A percentile compares a stretch with the other conserved stretches of the same genome.
Conservation (phyloP, 306 rosid genomes). For the Elaeagnus macrophylla region DNA sequence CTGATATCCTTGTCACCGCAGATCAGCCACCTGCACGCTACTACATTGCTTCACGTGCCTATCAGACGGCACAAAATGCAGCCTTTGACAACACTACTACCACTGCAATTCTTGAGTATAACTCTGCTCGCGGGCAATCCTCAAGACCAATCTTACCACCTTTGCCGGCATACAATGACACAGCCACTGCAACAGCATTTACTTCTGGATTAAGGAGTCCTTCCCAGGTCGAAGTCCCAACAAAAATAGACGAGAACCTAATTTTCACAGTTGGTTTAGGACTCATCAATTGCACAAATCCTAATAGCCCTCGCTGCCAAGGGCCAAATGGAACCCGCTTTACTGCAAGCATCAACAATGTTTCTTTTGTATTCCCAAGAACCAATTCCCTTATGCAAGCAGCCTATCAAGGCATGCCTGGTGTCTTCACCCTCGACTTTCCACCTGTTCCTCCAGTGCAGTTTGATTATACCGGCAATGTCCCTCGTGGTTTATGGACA, state of each 20-base stretch:
- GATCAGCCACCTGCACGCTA: conserved; percentile 67
- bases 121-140: conserved; percentile 23
- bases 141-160: conserved; percentile 41
- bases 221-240: conserved; percentile 35
- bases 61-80: conserved; percentile 65
- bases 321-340: conserved; percentile 98
- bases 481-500: conserved; percentile 71
- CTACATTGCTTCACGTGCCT: conserved; percentile 73
- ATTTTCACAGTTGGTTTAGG: conserved; percentile 67
- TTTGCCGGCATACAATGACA: conserved; percentile 63
- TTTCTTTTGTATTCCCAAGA: conserved; percentile 67
- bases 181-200: conserved; percentile 59
- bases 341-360: conserved; percentile 75
- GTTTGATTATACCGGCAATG: conserved; percentile 78
- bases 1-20: conserved; percentile 62
- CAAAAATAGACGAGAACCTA: conserved; percentile 37
- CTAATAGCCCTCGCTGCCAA: conserved; percentile 81
- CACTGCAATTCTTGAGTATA: conserved; percentile 84
- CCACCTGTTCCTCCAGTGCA: conserved; percentile 77
- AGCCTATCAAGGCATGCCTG: conserved; percentile 55
- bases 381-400: conserved; percentile 81
- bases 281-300: conserved; percentile 67
- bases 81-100: conserved; percentile 93
- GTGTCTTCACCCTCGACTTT: conserved; percentile 74
- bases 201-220: conserved; percentile 47